These are phyloP conservation scores for Spironucleus salmonicida DNA, from an alignment of 208 protist genomes.

Conservation along the genomic window DNA sequence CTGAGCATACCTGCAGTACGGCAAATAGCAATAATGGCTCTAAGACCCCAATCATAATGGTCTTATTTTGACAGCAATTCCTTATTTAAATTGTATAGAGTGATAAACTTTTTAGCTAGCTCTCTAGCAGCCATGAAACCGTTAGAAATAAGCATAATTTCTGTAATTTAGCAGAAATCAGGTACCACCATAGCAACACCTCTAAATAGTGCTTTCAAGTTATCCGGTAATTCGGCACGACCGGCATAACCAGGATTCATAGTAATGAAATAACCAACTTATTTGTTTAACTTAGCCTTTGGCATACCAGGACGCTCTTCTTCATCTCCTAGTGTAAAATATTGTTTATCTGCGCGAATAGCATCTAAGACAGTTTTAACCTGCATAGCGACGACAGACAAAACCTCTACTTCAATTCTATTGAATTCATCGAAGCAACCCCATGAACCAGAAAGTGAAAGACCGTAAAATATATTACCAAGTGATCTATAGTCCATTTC, in stretches of 20 bases:
- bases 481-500: constrained; percentile 84
- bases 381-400: constrained; percentile 91
- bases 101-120: constrained; percentile 88
- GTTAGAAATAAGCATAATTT: constrained; percentile 90
- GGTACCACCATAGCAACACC: constrained; percentile 88
- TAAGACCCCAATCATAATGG: constrained; percentile 95
- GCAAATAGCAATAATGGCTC: constrained; percentile 89
- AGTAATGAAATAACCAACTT: constrained; percentile 94
- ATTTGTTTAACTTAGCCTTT: background rate
- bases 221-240: constrained; percentile 82
- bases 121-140: constrained; percentile 83
- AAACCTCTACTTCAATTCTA: constrained; percentile 63
- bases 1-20: constrained; percentile 79
- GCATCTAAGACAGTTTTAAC: constrained; percentile 85
- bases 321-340: constrained; percentile 78
- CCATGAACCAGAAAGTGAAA: constrained; percentile 78
- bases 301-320: constrained; percentile 59
- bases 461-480: constrained; percentile 81
- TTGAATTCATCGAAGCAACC: constrained; percentile 91
- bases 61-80: constrained; percentile 85
- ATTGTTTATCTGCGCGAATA: constrained; percentile 73
- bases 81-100: constrained; percentile 79
- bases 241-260: constrained; percentile 74
- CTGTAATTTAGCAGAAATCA: constrained; percentile 89
- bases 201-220: constrained; percentile 85